Percentiles rank a stretch among this genome's conserved stretches.
phyloP scores from a whole-genome alignment of 306 rosid species.

The Lathyrus oleraceus region DNA sequence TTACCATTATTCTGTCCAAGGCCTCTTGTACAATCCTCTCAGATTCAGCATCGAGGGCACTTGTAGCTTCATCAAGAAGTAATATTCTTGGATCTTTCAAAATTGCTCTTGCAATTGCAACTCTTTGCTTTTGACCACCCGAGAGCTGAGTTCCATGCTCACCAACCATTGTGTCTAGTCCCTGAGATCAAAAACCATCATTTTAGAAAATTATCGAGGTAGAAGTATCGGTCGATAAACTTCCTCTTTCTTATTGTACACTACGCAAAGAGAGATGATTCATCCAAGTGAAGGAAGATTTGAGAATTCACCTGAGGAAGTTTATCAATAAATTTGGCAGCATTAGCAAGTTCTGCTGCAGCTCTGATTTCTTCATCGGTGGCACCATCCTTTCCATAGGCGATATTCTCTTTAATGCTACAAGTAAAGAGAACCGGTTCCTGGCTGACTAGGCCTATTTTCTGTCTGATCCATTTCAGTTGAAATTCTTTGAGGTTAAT shows the following conservation, averaged over 20 bases:
- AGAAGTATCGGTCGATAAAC: too few relatives aligned
- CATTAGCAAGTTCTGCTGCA: constrained; percentile 41
- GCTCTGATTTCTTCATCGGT: constrained; percentile 47
- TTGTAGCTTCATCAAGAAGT: constrained; percentile 65
- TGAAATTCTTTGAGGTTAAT: constrained; percentile 67
- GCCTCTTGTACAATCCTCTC: constrained; percentile 70
- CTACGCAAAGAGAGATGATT: too few relatives aligned
- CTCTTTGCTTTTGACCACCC: constrained; percentile 69
- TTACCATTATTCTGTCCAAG: constrained; percentile 58
- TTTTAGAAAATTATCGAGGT: too few relatives aligned
- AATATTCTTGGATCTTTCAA: constrained; percentile 66
- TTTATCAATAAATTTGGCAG: constrained; percentile 39
- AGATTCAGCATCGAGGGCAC: constrained; percentile 71
- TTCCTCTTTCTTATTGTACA: too few relatives aligned
- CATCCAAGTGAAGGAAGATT: too few relatives aligned
- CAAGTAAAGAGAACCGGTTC: constrained; percentile 76
- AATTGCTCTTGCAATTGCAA: constrained; percentile 78
- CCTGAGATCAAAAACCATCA: constrained; percentile 41
- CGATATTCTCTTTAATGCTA: constrained; percentile 76
- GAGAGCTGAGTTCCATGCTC: constrained; percentile 72
- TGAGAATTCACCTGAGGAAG: constrained; percentile 33
- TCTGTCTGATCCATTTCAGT: constrained; percentile 77
- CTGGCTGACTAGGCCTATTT: constrained; percentile 82
- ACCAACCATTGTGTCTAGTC: constrained; percentile 69
- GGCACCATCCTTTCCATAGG: constrained; percentile 71